These are phyloP conservation scores for Jamesozyma gamospora DNA, from an alignment of 805 yeast species.

Conservation along the genomic window DNA sequence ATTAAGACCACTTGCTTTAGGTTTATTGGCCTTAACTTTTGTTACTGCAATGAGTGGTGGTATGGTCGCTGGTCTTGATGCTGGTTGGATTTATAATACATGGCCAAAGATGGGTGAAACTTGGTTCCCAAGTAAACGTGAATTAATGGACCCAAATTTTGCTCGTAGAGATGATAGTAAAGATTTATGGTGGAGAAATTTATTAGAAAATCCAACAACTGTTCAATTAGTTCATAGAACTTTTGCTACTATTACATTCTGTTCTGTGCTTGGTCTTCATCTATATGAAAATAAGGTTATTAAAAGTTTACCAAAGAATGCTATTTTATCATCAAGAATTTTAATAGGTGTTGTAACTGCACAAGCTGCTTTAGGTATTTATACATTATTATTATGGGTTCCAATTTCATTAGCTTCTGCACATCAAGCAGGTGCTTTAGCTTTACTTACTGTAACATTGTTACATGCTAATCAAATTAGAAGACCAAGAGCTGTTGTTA, in stretches of 20 bases:
- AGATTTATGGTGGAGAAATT: slow-evolving; percentile 84
- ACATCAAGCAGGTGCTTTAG: slow-evolving; percentile 95
- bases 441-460: slow-evolving; percentile 71
- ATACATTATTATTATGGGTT: slow-evolving; percentile 76
- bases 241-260: slow-evolving; percentile 73
- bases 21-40: slow-evolving; percentile 60
- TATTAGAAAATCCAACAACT: slow-evolving; percentile 90
- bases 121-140: slow-evolving; percentile 63
- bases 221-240: slow-evolving; percentile 88
- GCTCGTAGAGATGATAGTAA: slow-evolving; percentile 57
- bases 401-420: slow-evolving; percentile 90
- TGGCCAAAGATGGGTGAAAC: slow-evolving; percentile 95
- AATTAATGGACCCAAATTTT: slow-evolving; percentile 65
- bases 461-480: slow-evolving; percentile 48
- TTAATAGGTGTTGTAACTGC: slow-evolving; percentile 75
- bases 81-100: slow-evolving; percentile 90
- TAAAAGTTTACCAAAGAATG: slow-evolving; percentile 44
- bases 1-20: slow-evolving; percentile 46
- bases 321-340: slow-evolving; percentile 48
- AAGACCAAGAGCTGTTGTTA: slow-evolving; percentile 42
- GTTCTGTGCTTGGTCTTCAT: slow-evolving; percentile 59
- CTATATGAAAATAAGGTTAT: slow-evolving; percentile 52
- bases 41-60: slow-evolving; percentile 96
- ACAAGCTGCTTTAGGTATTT: slow-evolving; percentile 81
- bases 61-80: slow-evolving; percentile 95